Base-by-base conservation (phyloP, 148 eudicot genomes). In the Euryodendron excelsum region DNA sequence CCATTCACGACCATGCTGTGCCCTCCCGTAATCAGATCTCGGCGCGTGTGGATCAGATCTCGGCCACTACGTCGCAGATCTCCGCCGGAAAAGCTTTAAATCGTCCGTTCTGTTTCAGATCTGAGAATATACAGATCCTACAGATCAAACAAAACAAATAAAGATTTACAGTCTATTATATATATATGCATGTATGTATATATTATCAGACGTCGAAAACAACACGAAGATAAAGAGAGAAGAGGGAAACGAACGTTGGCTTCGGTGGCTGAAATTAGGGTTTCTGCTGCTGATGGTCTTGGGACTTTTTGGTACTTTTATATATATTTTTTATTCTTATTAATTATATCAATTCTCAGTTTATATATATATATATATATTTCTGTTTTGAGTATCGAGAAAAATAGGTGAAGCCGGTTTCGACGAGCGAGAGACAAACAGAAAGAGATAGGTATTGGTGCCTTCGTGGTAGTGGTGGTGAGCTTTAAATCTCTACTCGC, bases 1-100 rank as follows among this genome's bases (percentile, higher is more conserved):
- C 91, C 93, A 83, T 86, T 92, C 44, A 94, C 95, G 58, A 92
- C 98, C 98, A 94, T 94, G 36, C 47, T 67, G 41, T 9, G 61
- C 2, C 70, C 21, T 31, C 58, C 75, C 25, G 28, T 52, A 44
- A 69, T 70, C 45, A 68, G 75, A 72, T 73, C 82, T 80, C 52
- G 48, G 70, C 70, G 77, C 77, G 84, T 41, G 67, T 20, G 17
- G 47, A 21, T 61, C 50, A 47, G 69, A 60, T 79, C 72, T 59
- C 50, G 69, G 73, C 64, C n/a, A n/a, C n/a, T n/a, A n/a, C n/a
- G n/a, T n/a, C n/a, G n/a, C n/a, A n/a, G n/a, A n/a, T n/a, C n/a
- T n/a, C n/a, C n/a, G n/a, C n/a, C n/a, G n/a, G n/a, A n/a, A n/a
- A n/a, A n/a, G n/a, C n/a, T n/a, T n/a, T n/a, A n/a, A n/a, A n/a